Evolutionary conservation across 352 stramenopile genomes (phyloP).

Genomic region (Globisporangium uncinulatum): DNA sequence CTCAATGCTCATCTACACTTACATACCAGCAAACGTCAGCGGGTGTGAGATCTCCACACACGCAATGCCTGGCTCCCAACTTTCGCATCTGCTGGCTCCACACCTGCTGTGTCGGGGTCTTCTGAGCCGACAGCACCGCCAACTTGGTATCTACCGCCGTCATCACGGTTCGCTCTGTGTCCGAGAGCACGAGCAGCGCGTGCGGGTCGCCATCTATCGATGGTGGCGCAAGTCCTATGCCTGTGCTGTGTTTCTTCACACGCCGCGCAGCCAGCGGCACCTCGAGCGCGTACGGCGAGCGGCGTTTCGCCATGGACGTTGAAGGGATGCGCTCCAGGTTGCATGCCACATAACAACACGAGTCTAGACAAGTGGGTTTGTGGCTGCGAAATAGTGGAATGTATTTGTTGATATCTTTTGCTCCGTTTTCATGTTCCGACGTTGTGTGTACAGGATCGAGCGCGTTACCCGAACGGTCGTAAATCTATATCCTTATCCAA

Average conservation of each 20-base stretch:
- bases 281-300: constrained; percentile 34
- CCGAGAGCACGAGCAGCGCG: constrained; percentile 3
- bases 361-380: no score
- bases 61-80: not conserved
- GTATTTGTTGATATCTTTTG: no score
- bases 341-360: no score
- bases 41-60: not conserved
- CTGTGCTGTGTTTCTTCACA: not conserved
- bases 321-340: no score
- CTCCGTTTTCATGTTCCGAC: no score
- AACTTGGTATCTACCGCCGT: constrained; percentile 10
- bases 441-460: no score
- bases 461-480: no score
- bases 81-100: not conserved
- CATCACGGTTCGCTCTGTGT: constrained; percentile 8
- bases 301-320: constrained; percentile 21
- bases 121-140: constrained; percentile 4
- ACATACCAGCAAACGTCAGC: not conserved
- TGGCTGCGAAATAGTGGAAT: no score
- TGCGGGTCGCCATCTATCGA: not conserved
- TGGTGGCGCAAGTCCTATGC: not conserved
- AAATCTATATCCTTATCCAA: no score
- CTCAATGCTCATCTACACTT: constrained; percentile 44
- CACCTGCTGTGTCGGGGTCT: not conserved
- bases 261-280: not conserved